Conservation (phyloP, 352 stramenopile genomes). For the Stephanocyclus meneghinianus region DNA sequence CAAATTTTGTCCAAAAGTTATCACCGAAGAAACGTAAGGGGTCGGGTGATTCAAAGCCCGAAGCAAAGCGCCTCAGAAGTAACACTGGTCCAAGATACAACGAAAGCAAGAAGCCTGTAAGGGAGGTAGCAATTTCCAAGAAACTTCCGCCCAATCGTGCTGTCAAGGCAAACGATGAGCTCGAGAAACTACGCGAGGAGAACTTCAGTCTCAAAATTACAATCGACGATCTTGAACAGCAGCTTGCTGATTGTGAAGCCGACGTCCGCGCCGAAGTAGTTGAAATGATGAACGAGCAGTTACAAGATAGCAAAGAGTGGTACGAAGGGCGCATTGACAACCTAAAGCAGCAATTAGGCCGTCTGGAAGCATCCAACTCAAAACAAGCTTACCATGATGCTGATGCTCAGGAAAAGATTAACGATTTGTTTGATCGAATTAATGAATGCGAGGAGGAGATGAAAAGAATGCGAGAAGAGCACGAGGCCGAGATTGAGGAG, state of each 20-base stretch:
- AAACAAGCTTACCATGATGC: conserved; percentile 36
- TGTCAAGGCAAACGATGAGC: conserved; percentile 17
- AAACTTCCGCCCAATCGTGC: conserved; percentile 5
- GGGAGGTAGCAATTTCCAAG: not conserved
- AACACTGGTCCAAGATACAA: conserved; percentile 9
- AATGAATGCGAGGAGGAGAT: conserved; percentile 81
- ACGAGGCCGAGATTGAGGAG: conserved; percentile 54
- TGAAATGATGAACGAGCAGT: conserved; percentile 68
- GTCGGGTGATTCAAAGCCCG: conserved; percentile 6
- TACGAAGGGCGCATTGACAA: conserved; percentile 62
- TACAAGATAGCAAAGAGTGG: conserved; percentile 54
- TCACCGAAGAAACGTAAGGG: conserved; percentile 55
- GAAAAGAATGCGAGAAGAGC: conserved; percentile 64
- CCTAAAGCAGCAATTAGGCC: conserved; percentile 48
- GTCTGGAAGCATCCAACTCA: conserved; percentile 32
- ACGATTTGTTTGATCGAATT: conserved; percentile 73
- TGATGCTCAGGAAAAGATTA: conserved; percentile 57
- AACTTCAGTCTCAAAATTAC: conserved; percentile 44
- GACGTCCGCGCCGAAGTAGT: conserved; percentile 77
- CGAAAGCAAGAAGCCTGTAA: conserved; percentile 15
- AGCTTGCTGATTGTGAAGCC: conserved; percentile 55
- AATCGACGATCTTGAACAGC: conserved; percentile 36
- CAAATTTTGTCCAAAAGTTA: conserved; percentile 53
- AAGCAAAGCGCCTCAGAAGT: conserved; percentile 36
- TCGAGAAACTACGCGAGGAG: conserved; percentile 42